Conservation (phyloP, 2,329 filamentous ascomycete species). For the Alternaria postmessia region DNA sequence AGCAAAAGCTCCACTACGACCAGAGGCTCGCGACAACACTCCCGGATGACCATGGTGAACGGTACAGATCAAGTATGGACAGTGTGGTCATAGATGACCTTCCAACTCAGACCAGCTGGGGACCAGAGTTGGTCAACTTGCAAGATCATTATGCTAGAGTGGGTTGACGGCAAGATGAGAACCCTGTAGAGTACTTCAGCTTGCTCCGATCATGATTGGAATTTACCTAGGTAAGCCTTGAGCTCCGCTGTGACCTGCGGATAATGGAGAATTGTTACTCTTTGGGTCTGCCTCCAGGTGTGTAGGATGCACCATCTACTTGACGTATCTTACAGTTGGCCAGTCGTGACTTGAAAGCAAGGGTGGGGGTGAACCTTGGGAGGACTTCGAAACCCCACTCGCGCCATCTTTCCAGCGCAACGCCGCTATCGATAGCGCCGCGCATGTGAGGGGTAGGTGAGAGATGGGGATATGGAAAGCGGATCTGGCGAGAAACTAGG, state of each 20-base stretch:
- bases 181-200: no score
- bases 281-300: no score
- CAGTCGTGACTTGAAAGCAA: neutral
- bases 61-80: neutral
- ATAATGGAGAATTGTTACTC: neutral
- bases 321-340: neutral
- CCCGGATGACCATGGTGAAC: no score
- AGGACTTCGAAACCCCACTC: conserved; percentile 14
- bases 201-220: no score
- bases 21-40: no score
- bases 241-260: neutral
- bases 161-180: no score
- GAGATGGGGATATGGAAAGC: neutral
- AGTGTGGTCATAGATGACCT: neutral
- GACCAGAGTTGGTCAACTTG: neutral
- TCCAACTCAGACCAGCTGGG: neutral
- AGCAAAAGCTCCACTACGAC: no score
- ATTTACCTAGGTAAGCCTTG: neutral
- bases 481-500: neutral
- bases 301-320: no score
- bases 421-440: conserved; percentile 2
- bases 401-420: conserved; percentile 14
- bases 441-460: neutral
- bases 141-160: no score
- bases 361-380: neutral